A percentile compares a stretch with the other conserved stretches of the same genome.
Conservation (phyloP, 169 alveolate genomes). For the Miamiensis avidus region DNA sequence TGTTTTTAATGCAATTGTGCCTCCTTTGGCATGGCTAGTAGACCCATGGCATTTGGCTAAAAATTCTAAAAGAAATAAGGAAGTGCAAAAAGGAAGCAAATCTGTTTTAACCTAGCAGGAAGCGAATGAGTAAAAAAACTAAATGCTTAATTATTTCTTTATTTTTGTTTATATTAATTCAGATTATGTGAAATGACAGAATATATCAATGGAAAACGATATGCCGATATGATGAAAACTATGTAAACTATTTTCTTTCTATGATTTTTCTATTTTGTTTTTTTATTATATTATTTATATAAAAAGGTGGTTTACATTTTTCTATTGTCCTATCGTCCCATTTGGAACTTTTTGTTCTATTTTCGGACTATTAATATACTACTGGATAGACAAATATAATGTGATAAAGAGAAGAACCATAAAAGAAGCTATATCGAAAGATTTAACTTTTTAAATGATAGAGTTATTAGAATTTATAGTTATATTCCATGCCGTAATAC, state of each 20-base stretch:
- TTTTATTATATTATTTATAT: no score
- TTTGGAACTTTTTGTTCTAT: slow-evolving; percentile 40
- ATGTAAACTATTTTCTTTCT: no score
- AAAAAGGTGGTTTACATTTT: slow-evolving; percentile 52
- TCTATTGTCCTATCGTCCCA: slow-evolving; percentile 40
- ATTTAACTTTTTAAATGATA: slow-evolving; percentile 34
- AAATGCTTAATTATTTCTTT: no score
- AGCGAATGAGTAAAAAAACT: slow-evolving; percentile 6
- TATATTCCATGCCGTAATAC: slow-evolving; percentile 14
- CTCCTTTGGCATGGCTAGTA: slow-evolving; percentile 42
- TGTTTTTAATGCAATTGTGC: slow-evolving; percentile 36
- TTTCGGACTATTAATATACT: slow-evolving; percentile 30
- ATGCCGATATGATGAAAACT: slow-evolving; percentile 49
- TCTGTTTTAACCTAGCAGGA: slow-evolving; percentile 25
- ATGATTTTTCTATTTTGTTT: no score
- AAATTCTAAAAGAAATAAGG: slow-evolving; percentile 27
- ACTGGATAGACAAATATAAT: slow-evolving; percentile 36
- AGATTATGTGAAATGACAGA: slow-evolving; percentile 44
- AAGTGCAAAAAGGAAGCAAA: slow-evolving; percentile 17
- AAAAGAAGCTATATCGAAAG: slow-evolving; percentile 31
- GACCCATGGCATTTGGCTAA: slow-evolving; percentile 44
- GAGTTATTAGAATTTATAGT: slow-evolving; percentile 31
- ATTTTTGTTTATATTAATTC: no score
- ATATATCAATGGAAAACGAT: slow-evolving; percentile 41
- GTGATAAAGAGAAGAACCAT: slow-evolving; percentile 44